Percentiles rank a stretch among this genome's conserved stretches.
These are phyloP conservation scores for Penstemon davidsonii DNA, from an alignment of 257 asterid genomes.

Conservation along the genomic window DNA sequence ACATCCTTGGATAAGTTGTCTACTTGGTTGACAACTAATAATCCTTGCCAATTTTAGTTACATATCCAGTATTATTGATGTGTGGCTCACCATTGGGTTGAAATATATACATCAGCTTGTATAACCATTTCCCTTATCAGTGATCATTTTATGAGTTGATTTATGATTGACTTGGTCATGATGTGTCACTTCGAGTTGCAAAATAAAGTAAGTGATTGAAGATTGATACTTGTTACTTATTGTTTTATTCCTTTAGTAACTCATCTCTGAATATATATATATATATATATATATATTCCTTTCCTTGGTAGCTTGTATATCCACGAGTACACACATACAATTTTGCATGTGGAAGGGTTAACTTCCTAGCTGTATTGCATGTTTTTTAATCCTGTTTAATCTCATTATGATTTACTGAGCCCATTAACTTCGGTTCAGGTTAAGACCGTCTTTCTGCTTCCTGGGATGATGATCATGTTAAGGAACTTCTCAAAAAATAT, in stretches of 20 bases:
- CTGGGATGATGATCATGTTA: slow-evolving; percentile 85
- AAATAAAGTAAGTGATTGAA: slow-evolving; percentile 2
- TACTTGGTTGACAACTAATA: slow-evolving; percentile 20
- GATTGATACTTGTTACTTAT: slow-evolving; percentile 3
- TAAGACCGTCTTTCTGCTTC: slow-evolving; percentile 83
- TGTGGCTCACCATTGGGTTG: background rate
- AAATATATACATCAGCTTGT: slow-evolving; percentile 11
- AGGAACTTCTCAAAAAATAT: slow-evolving; percentile 61
- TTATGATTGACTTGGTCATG: background rate
- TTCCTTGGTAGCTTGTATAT: background rate
- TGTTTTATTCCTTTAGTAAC: background rate
- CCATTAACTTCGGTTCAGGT: slow-evolving; percentile 54
- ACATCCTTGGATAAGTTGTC: slow-evolving; percentile 35
- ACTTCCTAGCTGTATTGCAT: background rate
- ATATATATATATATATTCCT: background rate
- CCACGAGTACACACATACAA: background rate
- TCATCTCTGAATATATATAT: no score
- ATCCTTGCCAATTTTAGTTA: slow-evolving; percentile 17
- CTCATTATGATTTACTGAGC: slow-evolving; percentile 23
- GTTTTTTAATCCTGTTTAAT: background rate
- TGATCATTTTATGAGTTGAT: background rate
- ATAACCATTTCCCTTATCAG: background rate
- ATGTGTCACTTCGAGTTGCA: slow-evolving; percentile 4
- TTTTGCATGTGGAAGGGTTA: background rate
- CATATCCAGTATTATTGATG: slow-evolving; percentile 6